Evolutionary conservation across 2,329 filamentous ascomycete species (phyloP).

Genomic region (Xylariaceae sp.): DNA sequence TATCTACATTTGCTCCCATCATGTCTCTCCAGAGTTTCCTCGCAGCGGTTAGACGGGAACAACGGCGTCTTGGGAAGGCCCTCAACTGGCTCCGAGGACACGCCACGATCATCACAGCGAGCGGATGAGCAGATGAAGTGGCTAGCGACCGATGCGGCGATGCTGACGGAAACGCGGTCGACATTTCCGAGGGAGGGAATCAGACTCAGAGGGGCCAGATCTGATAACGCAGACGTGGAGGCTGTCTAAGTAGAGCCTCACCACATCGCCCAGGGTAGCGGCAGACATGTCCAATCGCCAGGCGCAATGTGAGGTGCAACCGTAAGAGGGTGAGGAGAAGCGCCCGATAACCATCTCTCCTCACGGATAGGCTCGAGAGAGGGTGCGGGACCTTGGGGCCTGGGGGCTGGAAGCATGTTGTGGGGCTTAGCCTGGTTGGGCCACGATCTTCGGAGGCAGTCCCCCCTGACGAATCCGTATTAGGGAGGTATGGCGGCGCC

Average conservation of each 20-base stretch:
- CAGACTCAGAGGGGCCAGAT: neutral
- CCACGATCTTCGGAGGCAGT: constrained; percentile 20
- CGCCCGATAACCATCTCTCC: constrained; percentile 6
- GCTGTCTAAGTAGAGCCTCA: constrained; percentile 9
- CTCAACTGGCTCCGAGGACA: neutral
- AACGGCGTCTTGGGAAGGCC: constrained; percentile 6
- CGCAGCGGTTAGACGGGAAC: constrained; percentile 21
- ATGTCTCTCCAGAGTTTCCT: constrained; percentile 4
- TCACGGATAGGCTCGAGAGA: neutral
- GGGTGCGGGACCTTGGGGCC: neutral
- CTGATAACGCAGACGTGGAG: constrained; percentile 1
- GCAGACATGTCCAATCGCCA: neutral
- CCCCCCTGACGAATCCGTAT: constrained; percentile 17
- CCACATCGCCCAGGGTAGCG: neutral
- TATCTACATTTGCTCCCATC: constrained; percentile 7
- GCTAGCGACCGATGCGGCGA: neutral
- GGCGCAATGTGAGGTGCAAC: neutral
- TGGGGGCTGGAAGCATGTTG: neutral
- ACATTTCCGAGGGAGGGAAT: constrained; percentile 8
- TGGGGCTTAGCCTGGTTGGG: constrained; percentile 21
- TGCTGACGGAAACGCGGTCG: constrained; percentile 13
- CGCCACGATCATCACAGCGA: neutral
- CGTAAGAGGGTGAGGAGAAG: constrained; percentile 2
- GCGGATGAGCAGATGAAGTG: neutral
- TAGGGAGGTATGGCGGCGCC: constrained; percentile 20